Evolutionary conservation across 1,139 yeast genomes (phyloP).

Genomic region (Entelexis sorbosivorans): DNA sequence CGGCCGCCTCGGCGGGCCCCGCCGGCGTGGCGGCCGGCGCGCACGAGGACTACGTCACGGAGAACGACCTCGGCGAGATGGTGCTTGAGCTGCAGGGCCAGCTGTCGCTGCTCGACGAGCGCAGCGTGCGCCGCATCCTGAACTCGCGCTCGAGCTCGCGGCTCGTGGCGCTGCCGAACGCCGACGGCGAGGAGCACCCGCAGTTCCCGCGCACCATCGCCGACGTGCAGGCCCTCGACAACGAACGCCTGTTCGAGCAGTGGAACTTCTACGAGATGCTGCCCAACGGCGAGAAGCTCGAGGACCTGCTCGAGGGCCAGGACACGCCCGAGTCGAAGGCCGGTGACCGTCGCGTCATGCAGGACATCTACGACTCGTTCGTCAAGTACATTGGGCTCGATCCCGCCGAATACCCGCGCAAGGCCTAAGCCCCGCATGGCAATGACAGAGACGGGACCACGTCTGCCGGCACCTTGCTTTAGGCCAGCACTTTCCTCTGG

Average conservation of each 20-base stretch:
- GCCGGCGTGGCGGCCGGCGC: neutral
- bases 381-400: conserved; percentile 15
- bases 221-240: conserved; percentile 27
- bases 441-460: no score
- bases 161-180: conserved; percentile 49
- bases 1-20: neutral
- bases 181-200: conserved; percentile 55
- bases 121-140: conserved; percentile 30
- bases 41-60: conserved; percentile 48
- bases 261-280: conserved; percentile 21
- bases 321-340: conserved; percentile 9
- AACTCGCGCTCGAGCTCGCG: conserved; percentile 31
- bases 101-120: conserved; percentile 43
- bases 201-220: conserved; percentile 52
- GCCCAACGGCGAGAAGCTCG: conserved; percentile 17
- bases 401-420: conserved; percentile 18
- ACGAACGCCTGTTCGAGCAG: conserved; percentile 18
- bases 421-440: neutral
- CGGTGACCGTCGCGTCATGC: conserved; percentile 16
- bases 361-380: conserved; percentile 19
- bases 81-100: conserved; percentile 88
- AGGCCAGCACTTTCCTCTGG: no score
- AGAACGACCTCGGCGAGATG: conserved; percentile 71
- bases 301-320: conserved; percentile 15
- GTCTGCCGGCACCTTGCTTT: no score